Evolutionary conservation across 805 yeast species (phyloP).

Genomic region (Saccharomycopsis selenospora): DNA sequence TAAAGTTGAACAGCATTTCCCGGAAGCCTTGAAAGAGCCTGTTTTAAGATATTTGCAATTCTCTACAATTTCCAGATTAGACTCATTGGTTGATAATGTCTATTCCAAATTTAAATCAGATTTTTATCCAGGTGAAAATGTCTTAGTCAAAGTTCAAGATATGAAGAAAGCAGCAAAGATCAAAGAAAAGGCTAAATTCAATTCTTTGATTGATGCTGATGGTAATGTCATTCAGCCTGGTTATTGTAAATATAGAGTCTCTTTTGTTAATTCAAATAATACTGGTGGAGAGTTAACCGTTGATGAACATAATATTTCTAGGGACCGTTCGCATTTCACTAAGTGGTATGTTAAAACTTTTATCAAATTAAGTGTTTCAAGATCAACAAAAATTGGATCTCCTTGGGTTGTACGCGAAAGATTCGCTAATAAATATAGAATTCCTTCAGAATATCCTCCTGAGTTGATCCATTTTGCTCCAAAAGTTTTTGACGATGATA

Average conservation of each 20-base stretch:
- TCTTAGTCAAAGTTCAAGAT: slow-evolving; percentile 40
- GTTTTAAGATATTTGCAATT: slow-evolving; percentile 81
- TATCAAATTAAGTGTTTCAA: slow-evolving; percentile 65
- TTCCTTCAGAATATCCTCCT: slow-evolving; percentile 52
- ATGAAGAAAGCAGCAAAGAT: slow-evolving; percentile 16
- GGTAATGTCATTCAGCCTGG: slow-evolving; percentile 40
- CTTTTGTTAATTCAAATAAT: slow-evolving; percentile 38
- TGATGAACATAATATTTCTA: slow-evolving; percentile 61
- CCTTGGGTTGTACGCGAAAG: slow-evolving; percentile 90
- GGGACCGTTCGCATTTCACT: slow-evolving; percentile 84
- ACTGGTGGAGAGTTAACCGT: slow-evolving; percentile 57
- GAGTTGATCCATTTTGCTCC: slow-evolving; percentile 33
- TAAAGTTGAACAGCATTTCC: slow-evolving; percentile 74
- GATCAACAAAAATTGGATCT: slow-evolving; percentile 81
- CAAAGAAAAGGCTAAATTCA: slow-evolving; percentile 30
- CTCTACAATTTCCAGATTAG: slow-evolving; percentile 73
- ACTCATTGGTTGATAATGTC: slow-evolving; percentile 80
- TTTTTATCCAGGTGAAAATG: slow-evolving; percentile 87
- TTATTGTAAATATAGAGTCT: slow-evolving; percentile 63
- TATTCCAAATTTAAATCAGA: slow-evolving; percentile 71
- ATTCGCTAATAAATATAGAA: slow-evolving; percentile 63
- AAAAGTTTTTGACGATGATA: slow-evolving; percentile 1
- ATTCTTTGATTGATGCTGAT: slow-evolving; percentile 33
- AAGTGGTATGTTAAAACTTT: slow-evolving; percentile 88
- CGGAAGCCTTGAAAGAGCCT: slow-evolving; percentile 88